phyloP scores from a whole-genome alignment of 2,329 filamentous ascomycete genomes.

The Penicillium crustosum region DNA sequence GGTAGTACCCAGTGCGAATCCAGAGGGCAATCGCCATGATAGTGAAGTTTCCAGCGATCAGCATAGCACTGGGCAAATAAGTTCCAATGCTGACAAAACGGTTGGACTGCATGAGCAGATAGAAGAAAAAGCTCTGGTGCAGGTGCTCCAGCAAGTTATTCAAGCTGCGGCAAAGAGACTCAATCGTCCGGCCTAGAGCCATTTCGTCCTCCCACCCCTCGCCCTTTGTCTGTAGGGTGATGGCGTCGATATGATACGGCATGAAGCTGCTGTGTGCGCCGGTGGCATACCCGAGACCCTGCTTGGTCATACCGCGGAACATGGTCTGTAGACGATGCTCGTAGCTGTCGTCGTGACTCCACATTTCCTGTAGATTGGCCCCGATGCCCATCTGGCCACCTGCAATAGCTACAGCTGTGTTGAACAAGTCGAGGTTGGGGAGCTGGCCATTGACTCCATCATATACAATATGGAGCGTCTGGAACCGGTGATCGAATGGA shows the following conservation, averaged over 20 bases:
- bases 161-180: constrained; percentile 86
- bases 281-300: constrained; percentile 83
- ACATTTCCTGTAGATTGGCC: constrained; percentile 82
- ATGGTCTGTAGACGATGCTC: constrained; percentile 80
- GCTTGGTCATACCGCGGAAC: constrained; percentile 86
- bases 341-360: constrained; percentile 73
- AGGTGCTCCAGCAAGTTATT: constrained; percentile 97
- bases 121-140: constrained; percentile 99
- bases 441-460: constrained; percentile 95
- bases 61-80: constrained; percentile 96
- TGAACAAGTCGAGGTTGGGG: constrained; percentile 93
- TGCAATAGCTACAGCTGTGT: constrained; percentile 85
- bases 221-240: constrained; percentile 87
- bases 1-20: constrained; percentile 73
- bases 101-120: constrained; percentile 85
- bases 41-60: constrained; percentile 89
- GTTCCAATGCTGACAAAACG: constrained; percentile 98
- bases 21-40: constrained; percentile 95
- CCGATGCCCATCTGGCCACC: constrained; percentile 89
- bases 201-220: constrained; percentile 98
- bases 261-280: constrained; percentile 96
- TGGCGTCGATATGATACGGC: constrained; percentile 93
- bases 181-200: constrained; percentile 83
- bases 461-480: constrained; percentile 86
- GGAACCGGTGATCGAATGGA: constrained; percentile 77